phyloP scores from a whole-genome alignment of 495 filamentous ascomycete species.

The Jackrogersella minutella region DNA sequence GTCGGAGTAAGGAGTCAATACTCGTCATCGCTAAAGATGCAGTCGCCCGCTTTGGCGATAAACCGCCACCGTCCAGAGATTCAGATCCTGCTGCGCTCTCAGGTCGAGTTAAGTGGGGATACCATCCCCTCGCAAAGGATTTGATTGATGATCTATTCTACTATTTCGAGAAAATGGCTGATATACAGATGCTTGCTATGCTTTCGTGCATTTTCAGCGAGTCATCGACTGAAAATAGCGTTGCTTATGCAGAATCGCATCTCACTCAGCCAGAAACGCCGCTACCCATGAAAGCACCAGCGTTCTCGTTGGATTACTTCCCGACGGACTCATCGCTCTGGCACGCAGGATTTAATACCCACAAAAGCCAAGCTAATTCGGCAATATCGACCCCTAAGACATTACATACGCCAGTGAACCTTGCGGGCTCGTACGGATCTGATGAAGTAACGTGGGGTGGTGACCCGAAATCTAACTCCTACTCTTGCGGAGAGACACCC shows the following conservation, averaged over 20 bases:
- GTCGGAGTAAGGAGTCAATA: slow-evolving; percentile 62
- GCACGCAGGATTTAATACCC: slow-evolving; percentile 42
- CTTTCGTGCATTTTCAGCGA: slow-evolving; percentile 87
- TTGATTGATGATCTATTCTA: slow-evolving; percentile 75
- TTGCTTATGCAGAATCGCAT: slow-evolving; percentile 55
- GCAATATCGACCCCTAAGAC: slow-evolving; percentile 67
- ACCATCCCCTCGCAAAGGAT: slow-evolving; percentile 80
- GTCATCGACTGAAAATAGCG: slow-evolving; percentile 58
- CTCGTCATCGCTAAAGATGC: slow-evolving; percentile 68
- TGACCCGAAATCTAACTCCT: slow-evolving; percentile 61
- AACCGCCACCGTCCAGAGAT: slow-evolving; percentile 2
- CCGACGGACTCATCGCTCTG: slow-evolving; percentile 67
- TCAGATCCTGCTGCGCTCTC: slow-evolving; percentile 45
- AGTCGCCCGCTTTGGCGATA: slow-evolving; percentile 53
- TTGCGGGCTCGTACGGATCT: slow-evolving; percentile 67
- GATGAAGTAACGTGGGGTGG: slow-evolving; percentile 61
- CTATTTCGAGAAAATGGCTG: slow-evolving; percentile 79
- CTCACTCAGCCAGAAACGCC: slow-evolving; percentile 62
- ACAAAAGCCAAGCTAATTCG: slow-evolving; percentile 57
- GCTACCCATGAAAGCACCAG: slow-evolving; percentile 69
- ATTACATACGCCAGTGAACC: slow-evolving; percentile 60
- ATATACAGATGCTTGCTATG: slow-evolving; percentile 96
- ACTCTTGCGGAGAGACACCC: slow-evolving; percentile 72
- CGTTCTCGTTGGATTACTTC: slow-evolving; percentile 74
- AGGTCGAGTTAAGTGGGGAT: slow-evolving; percentile 82